Base-by-base conservation (phyloP, 139 green algal genomes). In the Chlorella ohadii region DNA sequence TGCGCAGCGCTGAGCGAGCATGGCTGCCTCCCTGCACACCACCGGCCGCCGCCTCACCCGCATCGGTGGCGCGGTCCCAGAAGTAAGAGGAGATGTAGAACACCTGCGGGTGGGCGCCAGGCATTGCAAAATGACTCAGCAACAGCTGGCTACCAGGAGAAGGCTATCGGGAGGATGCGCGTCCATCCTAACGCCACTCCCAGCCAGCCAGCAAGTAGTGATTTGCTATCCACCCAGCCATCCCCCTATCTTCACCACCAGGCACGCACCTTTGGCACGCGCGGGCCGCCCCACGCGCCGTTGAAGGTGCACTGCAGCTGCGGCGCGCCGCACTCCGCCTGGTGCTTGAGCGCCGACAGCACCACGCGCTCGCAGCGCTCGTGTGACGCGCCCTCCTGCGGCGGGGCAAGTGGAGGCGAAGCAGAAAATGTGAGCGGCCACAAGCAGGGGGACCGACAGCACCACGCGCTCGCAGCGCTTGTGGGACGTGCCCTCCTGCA, bases 81-180 rank as follows among this genome's bases (percentile, higher is more conserved):
- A 99, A 98, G 91, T 99, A 99, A 36, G 94, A 98, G 57, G 93
- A 97, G 27, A 99, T 87, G 70, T 98, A 99, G 83, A 99, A 94
- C 20, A 82, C 51, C 51, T 59, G 51, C 51, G 15, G 51, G 12
- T 13, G 15, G 12, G 22, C 6, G 44, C 7, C 44, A 9, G 44
- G 44, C 44, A 51, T 6, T 16, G 7, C 44, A 51, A 9, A 51
- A 6, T 51, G 44, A 6, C 9, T 51, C 7, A 9, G 44, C 9
- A 51, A 51, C 6, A 51, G 44, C 44, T 9, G 9, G 44, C 44
- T 51, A 9, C 44, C 44, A 16, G 44, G 6, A 9, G 9, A 51
- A n/a, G n/a, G n/a, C n/a, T n/a, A n/a, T n/a, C n/a, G n/a, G n/a
- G n/a, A n/a, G n/a, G n/a, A n/a, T n/a, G n/a, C n/a, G n/a, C n/a